Base-by-base conservation (phyloP, 2,329 filamentous ascomycete species). In the Sporothrix brasiliensis region DNA sequence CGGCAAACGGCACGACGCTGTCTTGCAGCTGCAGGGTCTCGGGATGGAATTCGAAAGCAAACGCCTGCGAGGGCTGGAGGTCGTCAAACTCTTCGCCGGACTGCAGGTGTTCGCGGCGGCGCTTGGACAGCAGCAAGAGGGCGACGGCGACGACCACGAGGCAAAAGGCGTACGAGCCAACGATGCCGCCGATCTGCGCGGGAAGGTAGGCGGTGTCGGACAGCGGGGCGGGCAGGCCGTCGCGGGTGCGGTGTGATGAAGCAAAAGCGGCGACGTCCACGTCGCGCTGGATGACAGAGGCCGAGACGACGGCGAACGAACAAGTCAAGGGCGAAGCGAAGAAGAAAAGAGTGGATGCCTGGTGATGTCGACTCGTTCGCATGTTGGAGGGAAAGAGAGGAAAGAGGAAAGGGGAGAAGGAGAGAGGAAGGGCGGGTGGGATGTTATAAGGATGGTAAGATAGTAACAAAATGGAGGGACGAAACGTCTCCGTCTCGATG, bases 111-210 rank as follows among this genome's bases (percentile, higher is more conserved):
- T 85, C 81, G 30, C 86, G 85, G 27, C 87, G 83, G 71, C 79
- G 83, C 78, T 84, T 88, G 68, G 85, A 81, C 9, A 93, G 83
- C 27, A 86, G 78, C 54, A 93, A 82, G 9, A 93, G 82, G 61
- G 87, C 81, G 47, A 88, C 83, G 75, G 92, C 89, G 76, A 95
- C 88, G 76, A 95, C 80, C 76, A 93, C 84, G 77, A 96, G 85
- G 49, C 89, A 92, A 72, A 92, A 79, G 71, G 94, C 85, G 87
- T 97, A 97, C 71, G 92, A 90, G 72, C 90, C 93, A 71, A 94
- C 86, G 72, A 98, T 91, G 74, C 90, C 92, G 73, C 91, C 91
- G 75, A 97, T 89, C 79, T 97, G 91, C 71, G 88, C 89, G 21
- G 93, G 92, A 27, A 97, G 87, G 70, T 91, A 88, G 21, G 85